Conservation (phyloP, 2,329 filamentous ascomycete genomes). For the Pseudocercospora cruenta region DNA sequence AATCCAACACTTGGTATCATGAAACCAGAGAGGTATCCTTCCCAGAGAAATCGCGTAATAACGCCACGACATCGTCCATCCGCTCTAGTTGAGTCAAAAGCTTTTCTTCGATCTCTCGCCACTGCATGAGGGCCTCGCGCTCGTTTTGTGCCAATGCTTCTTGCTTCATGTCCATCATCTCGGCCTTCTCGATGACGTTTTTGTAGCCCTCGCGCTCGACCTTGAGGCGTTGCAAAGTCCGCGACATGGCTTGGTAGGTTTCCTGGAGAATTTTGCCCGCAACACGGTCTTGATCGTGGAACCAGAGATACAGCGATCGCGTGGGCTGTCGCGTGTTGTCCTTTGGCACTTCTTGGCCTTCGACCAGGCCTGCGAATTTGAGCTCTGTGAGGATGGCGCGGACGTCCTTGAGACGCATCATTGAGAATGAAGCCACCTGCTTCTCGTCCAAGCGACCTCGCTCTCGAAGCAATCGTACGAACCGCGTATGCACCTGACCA, state of each 20-base stretch:
- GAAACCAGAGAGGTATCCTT: conserved; percentile 32
- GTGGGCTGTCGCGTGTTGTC: conserved; percentile 81
- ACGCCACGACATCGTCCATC: conserved; percentile 75
- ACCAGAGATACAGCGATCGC: conserved; percentile 89
- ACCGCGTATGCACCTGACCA: conserved; percentile 74
- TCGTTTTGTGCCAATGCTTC: conserved; percentile 77
- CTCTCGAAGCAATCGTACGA: conserved; percentile 81
- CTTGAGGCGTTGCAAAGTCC: conserved; percentile 77
- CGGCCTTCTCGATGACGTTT: conserved; percentile 76
- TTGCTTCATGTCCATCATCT: conserved; percentile 82
- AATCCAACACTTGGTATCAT: conserved; percentile 13
- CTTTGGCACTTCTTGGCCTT: conserved; percentile 91
- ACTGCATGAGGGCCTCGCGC: conserved; percentile 67
- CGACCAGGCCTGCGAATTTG: conserved; percentile 82
- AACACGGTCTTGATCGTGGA: conserved; percentile 77
- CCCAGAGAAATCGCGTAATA: conserved; percentile 65
- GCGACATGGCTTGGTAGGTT: conserved; percentile 86
- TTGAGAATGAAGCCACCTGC: conserved; percentile 74
- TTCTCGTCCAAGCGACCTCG: conserved; percentile 97
- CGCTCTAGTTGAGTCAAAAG: conserved; percentile 77
- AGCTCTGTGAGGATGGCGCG: conserved; percentile 83
- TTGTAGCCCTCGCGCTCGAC: conserved; percentile 73
- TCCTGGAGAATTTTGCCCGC: conserved; percentile 73
- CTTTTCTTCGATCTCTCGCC: conserved; percentile 66
- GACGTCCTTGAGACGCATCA: conserved; percentile 84